Base-by-base conservation (phyloP, 495 filamentous ascomycete genomes). In the Penicillium pancosmium region DNA sequence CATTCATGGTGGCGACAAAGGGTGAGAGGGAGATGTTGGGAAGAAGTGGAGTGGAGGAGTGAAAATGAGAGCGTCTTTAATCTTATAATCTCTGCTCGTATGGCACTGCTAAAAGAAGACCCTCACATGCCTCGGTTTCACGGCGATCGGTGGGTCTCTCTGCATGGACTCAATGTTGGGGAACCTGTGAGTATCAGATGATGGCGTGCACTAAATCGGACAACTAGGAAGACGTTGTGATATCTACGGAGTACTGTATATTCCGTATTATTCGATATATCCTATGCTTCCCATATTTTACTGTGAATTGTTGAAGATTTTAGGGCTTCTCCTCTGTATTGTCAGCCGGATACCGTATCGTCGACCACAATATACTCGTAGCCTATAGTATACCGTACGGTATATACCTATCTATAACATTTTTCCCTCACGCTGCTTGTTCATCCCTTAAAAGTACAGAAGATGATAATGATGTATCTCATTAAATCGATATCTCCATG, bases 51-150 rank as follows among this genome's bases (percentile, higher is more conserved):
- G 19, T 3, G 21, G 12, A 18, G 34, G 10, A 23, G 35, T 13
- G 36, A 52, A 52, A 2, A 46, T 36, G 38, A 16, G 49, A 56
- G 19, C 27, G 27, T 31, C 27, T 31, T 31, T 31, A 31, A 31
- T 31, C 27, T 31, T 31, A 31, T 31, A 31, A 31, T 31, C 27
- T 31, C 27, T 31, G 27, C 27, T 2, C 27, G 8, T 31, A 7
- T 31, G 27, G 5, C 27, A 8, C 27, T 31, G 27, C 27, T 31
- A 31, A 31, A 38, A 12, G 23, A 27, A 31, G 6, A 15, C 16
- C 36, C 36, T 21, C 61, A 71, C 68, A 69, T 68, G 68, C 72
- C 72, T 73, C 70, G 72, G 72, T 66, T 68, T 67, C 46, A 48
- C 46, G 46, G 46, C 46, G 46, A 48, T 48, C 46, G 46, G 46